phyloP scores from a whole-genome alignment of 176 grass and related monocot species.

The Bromus sterilis region DNA sequence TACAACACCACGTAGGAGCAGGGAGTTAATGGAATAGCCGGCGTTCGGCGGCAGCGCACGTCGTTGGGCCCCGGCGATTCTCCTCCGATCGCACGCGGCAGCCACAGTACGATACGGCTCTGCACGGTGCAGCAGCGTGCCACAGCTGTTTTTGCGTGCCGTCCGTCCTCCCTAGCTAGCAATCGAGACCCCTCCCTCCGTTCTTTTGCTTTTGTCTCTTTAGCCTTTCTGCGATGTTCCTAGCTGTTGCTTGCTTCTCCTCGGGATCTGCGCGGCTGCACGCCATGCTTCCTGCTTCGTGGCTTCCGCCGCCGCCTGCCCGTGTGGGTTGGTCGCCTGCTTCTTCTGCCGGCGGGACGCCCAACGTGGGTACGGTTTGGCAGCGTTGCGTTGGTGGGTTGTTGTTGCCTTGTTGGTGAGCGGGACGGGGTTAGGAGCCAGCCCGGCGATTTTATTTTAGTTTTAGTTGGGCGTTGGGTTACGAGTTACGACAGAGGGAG shows the following conservation, averaged over 20 bases:
- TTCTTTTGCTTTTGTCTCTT: conserved; percentile 8
- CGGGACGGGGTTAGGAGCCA: not conserved
- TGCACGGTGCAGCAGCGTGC: not conserved
- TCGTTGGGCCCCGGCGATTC: not conserved
- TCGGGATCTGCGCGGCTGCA: conserved; percentile 25
- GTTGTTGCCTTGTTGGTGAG: conserved; percentile 14
- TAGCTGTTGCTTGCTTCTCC: conserved; percentile 7
- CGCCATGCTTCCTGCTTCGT: not conserved
- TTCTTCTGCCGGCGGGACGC: not conserved
- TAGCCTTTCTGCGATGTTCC: conserved; percentile 28
- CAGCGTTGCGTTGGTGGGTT: conserved; percentile 7
- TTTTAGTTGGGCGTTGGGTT: not conserved
- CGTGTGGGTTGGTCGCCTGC: conserved; percentile 9
- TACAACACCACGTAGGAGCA: not conserved
- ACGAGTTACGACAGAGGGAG: not conserved
- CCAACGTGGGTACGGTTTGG: not conserved
- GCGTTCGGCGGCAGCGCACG: conserved; percentile 29
- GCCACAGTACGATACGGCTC: not conserved
- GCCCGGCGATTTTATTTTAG: not conserved
- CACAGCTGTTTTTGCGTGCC: conserved; percentile 9
- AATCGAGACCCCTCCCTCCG: not conserved
- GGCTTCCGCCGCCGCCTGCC: not conserved
- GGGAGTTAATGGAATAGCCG: conserved; percentile 14
- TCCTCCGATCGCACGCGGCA: not conserved
- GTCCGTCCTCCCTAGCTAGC: not conserved